Base-by-base conservation (phyloP, 2,329 filamentous ascomycete species). In the Trichoderma afroharzianum region DNA sequence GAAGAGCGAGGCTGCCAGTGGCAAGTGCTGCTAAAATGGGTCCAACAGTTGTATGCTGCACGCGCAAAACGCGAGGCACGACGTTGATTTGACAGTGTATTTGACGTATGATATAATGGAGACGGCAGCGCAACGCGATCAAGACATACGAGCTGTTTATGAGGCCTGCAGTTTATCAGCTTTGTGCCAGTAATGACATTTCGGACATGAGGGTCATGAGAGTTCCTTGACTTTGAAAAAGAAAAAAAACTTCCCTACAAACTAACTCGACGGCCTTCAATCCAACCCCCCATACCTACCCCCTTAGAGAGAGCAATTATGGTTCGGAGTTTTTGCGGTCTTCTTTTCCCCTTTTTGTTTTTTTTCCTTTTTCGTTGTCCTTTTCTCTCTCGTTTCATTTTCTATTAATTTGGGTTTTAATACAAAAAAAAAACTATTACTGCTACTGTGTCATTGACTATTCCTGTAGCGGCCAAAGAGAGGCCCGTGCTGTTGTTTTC, bases 1-100 rank as follows among this genome's bases (percentile, higher is more conserved):
- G 77, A 87, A 88, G 76, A 87, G 86, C 74, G 85, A 85, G 63
- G 85, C 85, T 72, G 74, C 86, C 72, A 86, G 87, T 69, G 86
- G 90, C 79, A 94, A 94, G 83, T 97, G 94, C 86, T 97, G 93
- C 81, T 97, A 90, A 84, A 63, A 66, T 14, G n/a, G 32, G 57
- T 8, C 33, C 30, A 21, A 26, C 59, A 6, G 53, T 33, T 33
- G 18, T 18, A 33, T 61, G 57, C 66, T 32, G 26, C 53, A 58
- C 57, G 39, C 33, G 39, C 55, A 24, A 26, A 28, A 36, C 57
- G 53, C 59, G 55, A 53, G 53, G 57, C 66, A 43, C 39, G 47
- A 61, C 28, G 66, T 61, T 58, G 47, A 59, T 62, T 67, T 67
- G 53, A 63, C 36, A 64, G 47, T 63, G 59, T 47, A 72, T 72